Evolutionary conservation across 345 rosid species (phyloP).

Genomic region (Erysimum cheiranthoides): DNA sequence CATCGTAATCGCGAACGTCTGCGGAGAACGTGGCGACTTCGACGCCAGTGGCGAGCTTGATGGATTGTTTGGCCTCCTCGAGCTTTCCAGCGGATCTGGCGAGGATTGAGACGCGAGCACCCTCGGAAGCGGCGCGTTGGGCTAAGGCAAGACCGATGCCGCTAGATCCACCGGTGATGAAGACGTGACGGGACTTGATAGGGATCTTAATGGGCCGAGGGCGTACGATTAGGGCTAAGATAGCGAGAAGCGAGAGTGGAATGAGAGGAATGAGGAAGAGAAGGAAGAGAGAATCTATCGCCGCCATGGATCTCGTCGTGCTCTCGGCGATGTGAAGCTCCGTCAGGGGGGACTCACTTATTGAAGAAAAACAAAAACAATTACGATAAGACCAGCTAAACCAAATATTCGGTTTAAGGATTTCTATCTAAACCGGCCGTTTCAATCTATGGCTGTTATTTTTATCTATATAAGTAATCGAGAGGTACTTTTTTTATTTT

Average conservation of each 20-base stretch:
- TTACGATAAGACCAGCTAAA: slow-evolving; percentile 3
- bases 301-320: slow-evolving; percentile 41
- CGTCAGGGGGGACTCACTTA: background rate
- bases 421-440: slow-evolving; percentile 22
- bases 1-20: slow-evolving; percentile 78
- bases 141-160: slow-evolving; percentile 89
- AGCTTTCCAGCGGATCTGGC: slow-evolving; percentile 67
- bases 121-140: slow-evolving; percentile 68
- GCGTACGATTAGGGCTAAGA: slow-evolving; percentile 58
- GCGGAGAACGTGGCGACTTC: slow-evolving; percentile 72
- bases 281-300: slow-evolving; percentile 35
- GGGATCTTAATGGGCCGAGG: slow-evolving; percentile 69
- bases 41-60: slow-evolving; percentile 69
- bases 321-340: slow-evolving; percentile 37
- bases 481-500: too few relatives aligned
- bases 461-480: too few relatives aligned
- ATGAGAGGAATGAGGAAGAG: slow-evolving; percentile 51
- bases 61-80: slow-evolving; percentile 66
- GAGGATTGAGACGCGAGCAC: slow-evolving; percentile 79
- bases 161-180: slow-evolving; percentile 92
- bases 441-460: background rate
- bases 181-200: slow-evolving; percentile 75
- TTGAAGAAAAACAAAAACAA: background rate
- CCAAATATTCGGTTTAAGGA: slow-evolving; percentile 13
- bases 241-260: slow-evolving; percentile 53